A percentile compares a stretch with the other conserved stretches of the same genome.
Evolutionary conservation across 2,329 filamentous ascomycete genomes (phyloP).

Genomic region (Alternaria atra): DNA sequence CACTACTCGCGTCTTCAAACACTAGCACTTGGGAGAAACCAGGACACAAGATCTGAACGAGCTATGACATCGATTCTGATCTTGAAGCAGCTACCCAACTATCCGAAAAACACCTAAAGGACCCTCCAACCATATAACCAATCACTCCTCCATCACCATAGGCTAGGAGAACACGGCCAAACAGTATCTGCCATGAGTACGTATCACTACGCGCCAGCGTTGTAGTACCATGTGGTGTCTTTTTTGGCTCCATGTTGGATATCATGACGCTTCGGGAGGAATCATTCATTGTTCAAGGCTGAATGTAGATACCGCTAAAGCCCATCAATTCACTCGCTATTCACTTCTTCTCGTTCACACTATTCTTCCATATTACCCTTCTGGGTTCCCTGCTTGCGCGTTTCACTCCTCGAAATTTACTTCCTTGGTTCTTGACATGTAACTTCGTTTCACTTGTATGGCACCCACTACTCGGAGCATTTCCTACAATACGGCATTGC

Average conservation of each 20-base stretch:
- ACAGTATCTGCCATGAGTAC: not conserved
- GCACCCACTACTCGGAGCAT: not conserved
- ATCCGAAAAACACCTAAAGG: not conserved
- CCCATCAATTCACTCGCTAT: not conserved
- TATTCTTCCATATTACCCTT: rapidly evolving
- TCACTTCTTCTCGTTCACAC: not conserved
- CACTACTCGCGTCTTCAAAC: not conserved
- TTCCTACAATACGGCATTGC: not conserved
- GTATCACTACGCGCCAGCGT: not conserved
- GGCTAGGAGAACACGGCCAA: not conserved
- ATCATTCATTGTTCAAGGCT: too few species aligned
- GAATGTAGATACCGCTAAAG: too few species aligned
- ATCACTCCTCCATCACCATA: not conserved
- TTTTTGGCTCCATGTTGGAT: not conserved
- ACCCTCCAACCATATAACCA: not conserved
- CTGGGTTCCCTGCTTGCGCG: not conserved
- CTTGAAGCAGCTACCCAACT: not conserved
- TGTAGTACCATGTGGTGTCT: not conserved
- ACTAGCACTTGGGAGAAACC: not conserved
- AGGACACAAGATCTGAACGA: not conserved
- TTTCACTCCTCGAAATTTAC: not conserved
- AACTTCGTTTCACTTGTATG: not conserved
- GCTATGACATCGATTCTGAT: not conserved
- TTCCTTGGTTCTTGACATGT: not conserved
- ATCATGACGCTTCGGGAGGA: not conserved